These are phyloP conservation scores for Mycena sanguinolenta DNA, from an alignment of 768 basidiomycete species.

Conservation along the genomic window DNA sequence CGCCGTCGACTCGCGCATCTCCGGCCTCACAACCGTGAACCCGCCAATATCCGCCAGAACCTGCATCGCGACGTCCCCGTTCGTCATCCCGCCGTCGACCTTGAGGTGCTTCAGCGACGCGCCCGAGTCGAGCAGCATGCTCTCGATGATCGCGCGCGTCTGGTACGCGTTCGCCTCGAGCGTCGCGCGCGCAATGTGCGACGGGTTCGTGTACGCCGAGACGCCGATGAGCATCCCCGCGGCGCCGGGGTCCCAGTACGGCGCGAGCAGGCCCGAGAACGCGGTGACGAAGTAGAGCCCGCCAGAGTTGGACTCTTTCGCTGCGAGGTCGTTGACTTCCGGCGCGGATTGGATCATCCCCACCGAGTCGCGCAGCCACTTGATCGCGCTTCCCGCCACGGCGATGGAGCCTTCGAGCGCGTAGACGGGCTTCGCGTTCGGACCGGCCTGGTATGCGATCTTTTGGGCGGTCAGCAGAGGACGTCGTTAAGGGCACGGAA, in stretches of 20 bases:
- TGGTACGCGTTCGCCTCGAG: conserved; percentile 97
- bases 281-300: conserved; percentile 98
- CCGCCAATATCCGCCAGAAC: conserved; percentile 92
- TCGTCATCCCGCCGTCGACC: conserved; percentile 99
- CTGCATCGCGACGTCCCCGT: conserved; percentile 90
- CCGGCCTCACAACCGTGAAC: conserved; percentile 90
- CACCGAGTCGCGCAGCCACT: conserved; percentile 97
- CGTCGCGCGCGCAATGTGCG: conserved; percentile 94
- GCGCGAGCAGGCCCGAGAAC: conserved; percentile 95
- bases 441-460: conserved; percentile 93
- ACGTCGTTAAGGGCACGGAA: background rate
- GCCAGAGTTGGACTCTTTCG: conserved; percentile 80
- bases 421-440: conserved; percentile 83
- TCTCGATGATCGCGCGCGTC: conserved; percentile 94
- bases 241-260: conserved; percentile 97
- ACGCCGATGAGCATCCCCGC: conserved; percentile 89
- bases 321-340: conserved; percentile 90
- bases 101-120: conserved; percentile 86
- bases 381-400: conserved; percentile 95
- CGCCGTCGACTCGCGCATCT: conserved; percentile 99
- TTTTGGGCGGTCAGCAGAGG: conserved; percentile 44
- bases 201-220: conserved; percentile 89
- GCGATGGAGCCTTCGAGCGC: conserved; percentile 96
- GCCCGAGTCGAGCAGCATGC: conserved; percentile 93
- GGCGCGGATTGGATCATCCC: conserved; percentile 80